Base-by-base conservation (phyloP, 2,329 filamentous ascomycete species). In the Alternaria conjuncta region DNA sequence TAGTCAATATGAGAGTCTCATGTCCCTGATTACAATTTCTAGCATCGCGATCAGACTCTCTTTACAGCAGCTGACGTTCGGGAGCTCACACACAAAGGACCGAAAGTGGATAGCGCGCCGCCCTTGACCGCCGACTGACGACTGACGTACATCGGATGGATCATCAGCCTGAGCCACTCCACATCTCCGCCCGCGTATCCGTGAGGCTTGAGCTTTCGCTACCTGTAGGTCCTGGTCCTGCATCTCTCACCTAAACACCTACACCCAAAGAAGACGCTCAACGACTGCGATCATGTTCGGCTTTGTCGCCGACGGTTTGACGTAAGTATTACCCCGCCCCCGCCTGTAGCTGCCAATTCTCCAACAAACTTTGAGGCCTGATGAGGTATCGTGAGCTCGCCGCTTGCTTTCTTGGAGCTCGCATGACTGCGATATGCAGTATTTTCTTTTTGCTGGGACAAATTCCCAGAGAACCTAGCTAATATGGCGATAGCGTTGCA, bases 301-400 rank as follows among this genome's bases (percentile, higher is more conserved):
- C 68, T 79, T 79, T 67, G 73, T 79, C 60, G 78, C 78, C 60
- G 77, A 79, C 73, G 78, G 74, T 56, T 67, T 79, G 65, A 79
- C 77, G 78, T 79, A 71, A 67, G 77, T 73, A 57, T 47, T 63
- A 70, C 73, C 72, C 71, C 64, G 69, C 76, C 74, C 75, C 76
- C 64, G 46, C 45, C 43, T 47, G 41, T 23, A 47, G 49, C 20
- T 44, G 46, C 57, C 53, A 55, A 60, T 64, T 61, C 62, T 57
- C 58, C 49, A 62, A 47, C 64, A 65, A 64, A 56, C 67, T 66
- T 61, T 60, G 51, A 44, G 8, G 45, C 30, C 36, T 41, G 30
- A 25, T 5, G 30, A 25, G 9, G 20, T 57, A 32, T 66, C 54
- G 57, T 50, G 44, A 61, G 61, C 63, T 63, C 58, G 43, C 56